Conservation (phyloP, 306 rosid species). For the Amphicarpaea edgeworthii region DNA sequence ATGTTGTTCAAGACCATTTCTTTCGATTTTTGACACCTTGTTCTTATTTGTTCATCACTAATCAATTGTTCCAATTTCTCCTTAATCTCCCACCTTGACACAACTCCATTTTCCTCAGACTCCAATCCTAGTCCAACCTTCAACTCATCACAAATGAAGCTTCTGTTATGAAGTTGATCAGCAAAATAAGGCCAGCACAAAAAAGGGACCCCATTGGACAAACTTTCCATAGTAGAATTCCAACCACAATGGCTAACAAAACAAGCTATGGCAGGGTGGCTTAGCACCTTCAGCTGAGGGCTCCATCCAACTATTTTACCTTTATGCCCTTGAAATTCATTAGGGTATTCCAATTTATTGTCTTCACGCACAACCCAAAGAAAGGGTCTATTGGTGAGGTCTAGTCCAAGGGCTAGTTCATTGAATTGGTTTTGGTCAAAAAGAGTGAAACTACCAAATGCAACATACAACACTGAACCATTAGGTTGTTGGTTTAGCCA, state of each 20-base stretch:
- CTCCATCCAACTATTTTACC: conserved; percentile 53
- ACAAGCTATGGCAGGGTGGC: conserved; percentile 53
- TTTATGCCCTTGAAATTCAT: neutral
- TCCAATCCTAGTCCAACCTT: conserved; percentile 53
- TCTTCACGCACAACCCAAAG: too few species aligned
- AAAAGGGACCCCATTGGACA: conserved; percentile 55
- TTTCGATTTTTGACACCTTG: too few species aligned
- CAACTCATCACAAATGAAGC: conserved; percentile 56
- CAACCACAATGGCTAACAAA: conserved; percentile 65
- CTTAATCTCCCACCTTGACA: conserved; percentile 43
- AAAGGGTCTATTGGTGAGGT: too few species aligned
- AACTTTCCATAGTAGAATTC: conserved; percentile 59
- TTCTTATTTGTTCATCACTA: conserved; percentile 39
- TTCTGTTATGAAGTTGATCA: conserved; percentile 46
- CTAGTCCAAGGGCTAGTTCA: too few species aligned
- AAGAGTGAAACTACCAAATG: too few species aligned
- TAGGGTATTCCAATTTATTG: too few species aligned
- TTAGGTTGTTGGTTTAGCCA: too few species aligned
- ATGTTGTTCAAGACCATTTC: too few species aligned
- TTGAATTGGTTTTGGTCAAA: too few species aligned
- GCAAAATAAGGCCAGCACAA: conserved; percentile 63
- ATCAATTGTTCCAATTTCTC: neutral
- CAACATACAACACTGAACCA: too few species aligned
- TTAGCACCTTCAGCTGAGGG: conserved; percentile 53
- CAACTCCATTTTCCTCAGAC: conserved; percentile 43